Evolutionary conservation across 352 stramenopile genomes (phyloP).

Genomic region (Phytophthora citricola): DNA sequence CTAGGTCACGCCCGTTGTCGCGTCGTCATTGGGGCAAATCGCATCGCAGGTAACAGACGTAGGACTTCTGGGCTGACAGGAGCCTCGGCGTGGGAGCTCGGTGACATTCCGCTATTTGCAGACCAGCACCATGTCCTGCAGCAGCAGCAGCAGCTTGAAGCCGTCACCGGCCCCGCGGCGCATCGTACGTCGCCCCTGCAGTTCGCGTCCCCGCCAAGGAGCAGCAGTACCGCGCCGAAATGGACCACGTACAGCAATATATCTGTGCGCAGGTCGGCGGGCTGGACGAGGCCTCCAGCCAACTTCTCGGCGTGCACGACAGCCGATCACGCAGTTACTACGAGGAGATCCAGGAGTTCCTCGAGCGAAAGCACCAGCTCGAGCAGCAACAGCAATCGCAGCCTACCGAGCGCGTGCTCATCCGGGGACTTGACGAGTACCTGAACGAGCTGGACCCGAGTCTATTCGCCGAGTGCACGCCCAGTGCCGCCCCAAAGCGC

Average conservation of each 20-base stretch:
- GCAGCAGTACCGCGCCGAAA: constrained; percentile 53
- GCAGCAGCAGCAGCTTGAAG: constrained; percentile 6
- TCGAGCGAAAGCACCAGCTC: constrained; percentile 51
- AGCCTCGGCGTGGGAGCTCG: background rate
- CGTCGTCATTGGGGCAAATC: constrained; percentile 21
- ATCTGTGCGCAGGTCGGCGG: constrained; percentile 49
- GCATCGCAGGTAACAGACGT: constrained; percentile 37
- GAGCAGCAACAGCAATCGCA: constrained; percentile 30
- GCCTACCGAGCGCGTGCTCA: constrained; percentile 35
- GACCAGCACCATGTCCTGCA: constrained; percentile 19
- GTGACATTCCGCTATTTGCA: constrained; percentile 39
- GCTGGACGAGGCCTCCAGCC: constrained; percentile 38
- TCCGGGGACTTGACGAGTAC: constrained; percentile 57
- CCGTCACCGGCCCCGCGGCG: background rate
- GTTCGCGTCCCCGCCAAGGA: constrained; percentile 43
- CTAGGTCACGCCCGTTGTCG: constrained; percentile 28
- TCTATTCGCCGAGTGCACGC: constrained; percentile 38
- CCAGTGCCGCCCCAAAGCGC: constrained; percentile 2
- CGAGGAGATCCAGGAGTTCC: constrained; percentile 66
- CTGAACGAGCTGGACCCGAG: constrained; percentile 62
- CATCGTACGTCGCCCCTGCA: constrained; percentile 33
- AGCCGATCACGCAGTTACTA: constrained; percentile 56
- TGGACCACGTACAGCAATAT: constrained; percentile 63
- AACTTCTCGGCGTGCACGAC: constrained; percentile 57
- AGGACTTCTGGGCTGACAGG: constrained; percentile 16